Evolutionary conservation across 1,139 yeast species (phyloP).

Genomic region (Oligophagozyma castellii): DNA sequence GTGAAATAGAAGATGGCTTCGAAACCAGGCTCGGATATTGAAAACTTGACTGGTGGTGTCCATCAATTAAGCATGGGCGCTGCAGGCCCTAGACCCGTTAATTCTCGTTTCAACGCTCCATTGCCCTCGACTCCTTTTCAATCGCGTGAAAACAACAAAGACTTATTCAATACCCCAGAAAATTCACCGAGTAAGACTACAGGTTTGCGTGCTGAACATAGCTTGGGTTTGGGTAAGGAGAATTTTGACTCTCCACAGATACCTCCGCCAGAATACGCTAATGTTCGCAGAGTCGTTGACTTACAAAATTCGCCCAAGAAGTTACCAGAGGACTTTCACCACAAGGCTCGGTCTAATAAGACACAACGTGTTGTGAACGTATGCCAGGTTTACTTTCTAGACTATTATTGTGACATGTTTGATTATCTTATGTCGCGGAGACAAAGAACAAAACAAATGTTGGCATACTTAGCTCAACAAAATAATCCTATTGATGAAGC

Average conservation of each 20-base stretch:
- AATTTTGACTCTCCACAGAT: too few relatives aligned
- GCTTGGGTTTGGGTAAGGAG: too few relatives aligned
- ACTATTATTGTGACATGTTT: constrained; percentile 91
- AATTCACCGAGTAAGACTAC: constrained; percentile 16
- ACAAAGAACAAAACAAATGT: constrained; percentile 60
- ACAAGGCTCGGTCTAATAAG: constrained; percentile 55
- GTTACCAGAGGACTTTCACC: constrained; percentile 38
- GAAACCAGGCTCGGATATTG: too few relatives aligned
- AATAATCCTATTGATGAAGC: constrained; percentile 26
- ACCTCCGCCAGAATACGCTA: too few relatives aligned
- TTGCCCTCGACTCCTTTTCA: constrained; percentile 2
- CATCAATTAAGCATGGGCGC: constrained; percentile 20
- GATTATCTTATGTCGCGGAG: constrained; percentile 82
- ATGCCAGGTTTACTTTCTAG: constrained; percentile 66
- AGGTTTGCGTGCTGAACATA: too few relatives aligned
- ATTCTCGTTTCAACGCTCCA: constrained; percentile 1
- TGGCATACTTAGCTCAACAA: constrained; percentile 35
- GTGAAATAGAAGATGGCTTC: too few relatives aligned
- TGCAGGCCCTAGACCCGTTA: not conserved
- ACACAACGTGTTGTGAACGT: constrained; percentile 83
- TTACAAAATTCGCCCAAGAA: constrained; percentile 25
- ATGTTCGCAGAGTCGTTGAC: constrained; percentile 6
- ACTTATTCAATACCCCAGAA: too few relatives aligned
- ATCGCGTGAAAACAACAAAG: too few relatives aligned
- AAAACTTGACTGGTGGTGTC: constrained; percentile 23